Evolutionary conservation across 148 eudicot species (phyloP).

Genomic region (Cornus kousa): DNA sequence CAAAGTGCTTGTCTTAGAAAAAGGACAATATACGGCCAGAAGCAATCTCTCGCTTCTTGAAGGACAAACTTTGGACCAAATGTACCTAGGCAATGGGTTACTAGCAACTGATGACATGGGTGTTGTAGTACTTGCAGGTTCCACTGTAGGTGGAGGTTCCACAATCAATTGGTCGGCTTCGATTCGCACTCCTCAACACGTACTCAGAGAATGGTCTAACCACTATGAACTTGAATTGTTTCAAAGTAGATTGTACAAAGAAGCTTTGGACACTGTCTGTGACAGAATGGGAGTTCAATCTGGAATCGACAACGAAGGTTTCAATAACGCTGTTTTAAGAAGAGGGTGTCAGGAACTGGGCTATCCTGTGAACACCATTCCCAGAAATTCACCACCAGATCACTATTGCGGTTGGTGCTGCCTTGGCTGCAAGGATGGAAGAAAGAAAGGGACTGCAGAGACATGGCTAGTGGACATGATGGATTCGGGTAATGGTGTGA

Average conservation of each 20-base stretch:
- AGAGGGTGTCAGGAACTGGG: conserved; percentile 71
- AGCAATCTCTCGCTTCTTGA: conserved; percentile 61
- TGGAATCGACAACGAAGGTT: conserved; percentile 57
- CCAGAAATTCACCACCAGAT: conserved; percentile 50
- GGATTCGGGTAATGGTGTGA: conserved; percentile 58
- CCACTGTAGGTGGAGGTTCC: conserved; percentile 85
- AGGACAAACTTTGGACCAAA: conserved; percentile 51
- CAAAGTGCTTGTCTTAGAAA: conserved; percentile 72
- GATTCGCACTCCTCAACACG: conserved; percentile 56
- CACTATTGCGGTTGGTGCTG: conserved; percentile 88
- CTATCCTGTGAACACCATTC: conserved; percentile 43
- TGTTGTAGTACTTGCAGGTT: conserved; percentile 52
- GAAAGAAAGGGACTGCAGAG: conserved; percentile 61
- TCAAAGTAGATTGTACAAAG: conserved; percentile 37
- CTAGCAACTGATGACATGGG: conserved; percentile 43
- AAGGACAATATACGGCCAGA: conserved; percentile 60
- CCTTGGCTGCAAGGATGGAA: conserved; percentile 78
- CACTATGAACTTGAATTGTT: conserved; percentile 43
- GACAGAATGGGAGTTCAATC: conserved; percentile 66
- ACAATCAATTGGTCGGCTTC: conserved; percentile 77
- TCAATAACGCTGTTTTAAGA: conserved; percentile 54
- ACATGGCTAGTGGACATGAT: conserved; percentile 74
- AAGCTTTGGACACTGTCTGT: conserved; percentile 62
- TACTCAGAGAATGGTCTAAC: conserved; percentile 54
- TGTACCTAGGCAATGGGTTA: conserved; percentile 68